Evolutionary conservation across 257 asterid species (phyloP).

Genomic region (Solanum gracilifrons): DNA sequence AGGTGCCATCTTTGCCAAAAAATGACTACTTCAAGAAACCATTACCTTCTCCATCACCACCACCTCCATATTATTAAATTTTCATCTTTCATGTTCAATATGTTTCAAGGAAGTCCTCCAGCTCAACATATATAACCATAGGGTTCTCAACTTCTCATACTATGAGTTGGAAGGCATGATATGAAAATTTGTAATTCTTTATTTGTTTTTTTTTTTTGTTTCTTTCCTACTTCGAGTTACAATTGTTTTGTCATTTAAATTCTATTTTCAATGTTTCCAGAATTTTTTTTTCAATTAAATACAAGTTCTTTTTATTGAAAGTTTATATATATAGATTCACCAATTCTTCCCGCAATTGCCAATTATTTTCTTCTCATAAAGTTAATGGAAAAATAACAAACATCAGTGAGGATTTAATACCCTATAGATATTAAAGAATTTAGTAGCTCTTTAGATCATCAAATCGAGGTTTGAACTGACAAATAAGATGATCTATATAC

Average conservation of each 20-base stretch:
- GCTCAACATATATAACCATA: neutral
- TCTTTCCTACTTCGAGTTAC: neutral
- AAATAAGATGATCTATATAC: neutral
- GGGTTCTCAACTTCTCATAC: neutral
- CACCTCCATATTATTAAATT: neutral
- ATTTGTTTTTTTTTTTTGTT: too few relatives aligned
- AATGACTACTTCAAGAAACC: neutral
- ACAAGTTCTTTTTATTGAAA: neutral
- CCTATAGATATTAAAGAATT: too few relatives aligned
- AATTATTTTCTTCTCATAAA: neutral
- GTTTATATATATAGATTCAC: neutral
- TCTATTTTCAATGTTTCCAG: neutral
- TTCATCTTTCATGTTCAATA: neutral
- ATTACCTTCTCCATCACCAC: neutral
- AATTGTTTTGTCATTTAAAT: neutral
- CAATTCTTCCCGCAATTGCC: neutral
- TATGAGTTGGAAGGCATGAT: neutral
- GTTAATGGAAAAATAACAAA: neutral
- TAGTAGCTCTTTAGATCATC: neutral
- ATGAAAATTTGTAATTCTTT: neutral
- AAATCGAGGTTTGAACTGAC: neutral
- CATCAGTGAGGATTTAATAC: neutral
- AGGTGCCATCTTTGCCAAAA: neutral
- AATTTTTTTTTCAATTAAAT: neutral
- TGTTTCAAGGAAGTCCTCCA: neutral